A percentile compares a stretch with the other conserved stretches of the same genome.
Evolutionary conservation across 1,284 basidiomycete species (phyloP).

Genomic region (Sporisorium reilianum): DNA sequence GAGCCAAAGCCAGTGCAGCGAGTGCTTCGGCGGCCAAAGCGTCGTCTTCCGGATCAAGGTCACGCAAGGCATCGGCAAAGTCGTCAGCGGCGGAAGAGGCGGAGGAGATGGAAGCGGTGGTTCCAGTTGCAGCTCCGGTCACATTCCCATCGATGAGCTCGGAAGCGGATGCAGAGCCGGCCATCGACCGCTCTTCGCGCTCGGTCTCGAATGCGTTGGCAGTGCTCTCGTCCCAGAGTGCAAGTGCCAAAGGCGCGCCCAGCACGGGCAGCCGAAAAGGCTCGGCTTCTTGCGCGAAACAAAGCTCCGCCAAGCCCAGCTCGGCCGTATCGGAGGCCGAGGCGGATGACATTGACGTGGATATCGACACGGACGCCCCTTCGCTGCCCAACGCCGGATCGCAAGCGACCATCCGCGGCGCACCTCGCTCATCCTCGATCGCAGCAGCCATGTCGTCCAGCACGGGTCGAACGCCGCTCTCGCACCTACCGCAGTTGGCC

Average conservation of each 20-base stretch:
- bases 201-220: constrained; percentile 16
- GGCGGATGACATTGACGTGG: not conserved
- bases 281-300: constrained; percentile 10
- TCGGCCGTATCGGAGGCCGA: constrained; percentile 11
- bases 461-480: constrained; percentile 14
- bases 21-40: constrained; percentile 9
- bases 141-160: constrained; percentile 32
- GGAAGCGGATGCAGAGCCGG: constrained; percentile 20
- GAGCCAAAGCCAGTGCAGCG: constrained; percentile 16
- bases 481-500: constrained; percentile 25
- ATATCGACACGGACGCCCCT: not conserved
- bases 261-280: constrained; percentile 9
- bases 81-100: not conserved
- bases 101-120: constrained; percentile 2
- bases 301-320: constrained; percentile 11
- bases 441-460: not conserved
- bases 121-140: not conserved
- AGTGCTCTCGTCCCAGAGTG: constrained; percentile 1
- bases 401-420: constrained; percentile 39
- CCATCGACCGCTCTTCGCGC: constrained; percentile 13
- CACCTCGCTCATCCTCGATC: constrained; percentile 10
- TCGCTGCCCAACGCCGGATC: constrained; percentile 23
- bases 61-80: constrained; percentile 27
- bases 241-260: not conserved
- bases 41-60: constrained; percentile 14